These are phyloP conservation scores for Datura wrightii DNA, from an alignment of 257 asterid genomes.

Conservation along the genomic window DNA sequence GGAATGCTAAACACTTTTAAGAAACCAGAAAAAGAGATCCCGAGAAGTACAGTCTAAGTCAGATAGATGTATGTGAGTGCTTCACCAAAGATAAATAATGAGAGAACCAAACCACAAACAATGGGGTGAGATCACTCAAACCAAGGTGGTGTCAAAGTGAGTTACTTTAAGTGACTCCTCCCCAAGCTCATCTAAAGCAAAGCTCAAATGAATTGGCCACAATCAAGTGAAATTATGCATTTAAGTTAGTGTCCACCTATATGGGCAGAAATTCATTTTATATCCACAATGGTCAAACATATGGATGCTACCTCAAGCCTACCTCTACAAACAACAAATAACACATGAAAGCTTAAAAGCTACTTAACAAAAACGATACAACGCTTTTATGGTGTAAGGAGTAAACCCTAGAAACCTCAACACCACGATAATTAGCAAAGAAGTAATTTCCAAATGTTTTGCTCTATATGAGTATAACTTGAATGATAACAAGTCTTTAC, in stretches of 20 bases:
- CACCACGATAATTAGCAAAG: not conserved
- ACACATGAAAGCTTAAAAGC: not conserved
- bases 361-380: not conserved
- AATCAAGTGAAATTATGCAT: not conserved
- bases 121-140: not conserved
- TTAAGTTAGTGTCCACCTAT: not conserved
- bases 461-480: no score
- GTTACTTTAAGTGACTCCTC: not conserved
- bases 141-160: not conserved
- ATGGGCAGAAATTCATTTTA: not conserved
- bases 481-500: no score
- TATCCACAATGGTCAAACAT: not conserved
- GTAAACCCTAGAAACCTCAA: not conserved
- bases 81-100: not conserved
- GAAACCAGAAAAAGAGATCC: not conserved
- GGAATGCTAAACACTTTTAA: not conserved
- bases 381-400: not conserved
- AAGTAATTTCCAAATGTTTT: not conserved
- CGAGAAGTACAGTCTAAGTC: not conserved
- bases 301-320: not conserved
- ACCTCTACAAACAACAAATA: not conserved
- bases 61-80: not conserved
- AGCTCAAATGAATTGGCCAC: not conserved
- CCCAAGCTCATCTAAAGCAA: not conserved
- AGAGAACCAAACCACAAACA: conserved; percentile 23